Evolutionary conservation across 2,329 filamentous ascomycete species (phyloP).

Genomic region (Sporothrix mexicana): DNA sequence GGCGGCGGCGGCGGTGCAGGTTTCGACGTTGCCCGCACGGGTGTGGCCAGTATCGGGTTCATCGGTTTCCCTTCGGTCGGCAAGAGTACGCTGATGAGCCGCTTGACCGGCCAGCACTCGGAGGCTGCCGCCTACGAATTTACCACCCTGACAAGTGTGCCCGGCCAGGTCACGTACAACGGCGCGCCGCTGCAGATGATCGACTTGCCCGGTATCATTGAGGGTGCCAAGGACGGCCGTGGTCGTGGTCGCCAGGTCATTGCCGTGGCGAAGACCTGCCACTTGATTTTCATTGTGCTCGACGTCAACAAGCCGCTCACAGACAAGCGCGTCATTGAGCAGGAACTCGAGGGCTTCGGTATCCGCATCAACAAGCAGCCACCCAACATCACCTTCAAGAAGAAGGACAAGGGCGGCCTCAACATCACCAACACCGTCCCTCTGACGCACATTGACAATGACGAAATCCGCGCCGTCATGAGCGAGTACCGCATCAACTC

Average conservation of each 20-base stretch:
- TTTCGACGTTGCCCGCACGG: constrained; percentile 97
- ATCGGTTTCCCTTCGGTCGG: constrained; percentile 98
- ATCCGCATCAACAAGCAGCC: constrained; percentile 97
- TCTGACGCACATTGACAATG: constrained; percentile 88
- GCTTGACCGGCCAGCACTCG: constrained; percentile 92
- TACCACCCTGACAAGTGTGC: constrained; percentile 96
- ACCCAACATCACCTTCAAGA: constrained; percentile 98
- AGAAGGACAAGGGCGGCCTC: constrained; percentile 98
- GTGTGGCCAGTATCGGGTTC: constrained; percentile 95
- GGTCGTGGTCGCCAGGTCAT: constrained; percentile 98
- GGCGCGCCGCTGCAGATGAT: constrained; percentile 98
- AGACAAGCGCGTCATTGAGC: constrained; percentile 94
- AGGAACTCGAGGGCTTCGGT: constrained; percentile 93
- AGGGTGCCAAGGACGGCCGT: constrained; percentile 97
- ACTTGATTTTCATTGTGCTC: constrained; percentile 97
- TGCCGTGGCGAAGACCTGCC: constrained; percentile 97
- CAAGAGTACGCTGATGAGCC: constrained; percentile 97
- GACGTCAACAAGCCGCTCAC: constrained; percentile 98
- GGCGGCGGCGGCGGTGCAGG: constrained; percentile 86
- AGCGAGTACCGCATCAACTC: constrained; percentile 95
- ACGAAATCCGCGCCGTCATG: constrained; percentile 98
- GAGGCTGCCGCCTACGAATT: constrained; percentile 98
- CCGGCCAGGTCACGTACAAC: constrained; percentile 94
- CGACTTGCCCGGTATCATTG: constrained; percentile 97
- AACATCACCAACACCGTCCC: constrained; percentile 95